Base-by-base conservation (phyloP, 2,329 filamentous ascomycete species). In the Nigrograna mackinnonii region DNA sequence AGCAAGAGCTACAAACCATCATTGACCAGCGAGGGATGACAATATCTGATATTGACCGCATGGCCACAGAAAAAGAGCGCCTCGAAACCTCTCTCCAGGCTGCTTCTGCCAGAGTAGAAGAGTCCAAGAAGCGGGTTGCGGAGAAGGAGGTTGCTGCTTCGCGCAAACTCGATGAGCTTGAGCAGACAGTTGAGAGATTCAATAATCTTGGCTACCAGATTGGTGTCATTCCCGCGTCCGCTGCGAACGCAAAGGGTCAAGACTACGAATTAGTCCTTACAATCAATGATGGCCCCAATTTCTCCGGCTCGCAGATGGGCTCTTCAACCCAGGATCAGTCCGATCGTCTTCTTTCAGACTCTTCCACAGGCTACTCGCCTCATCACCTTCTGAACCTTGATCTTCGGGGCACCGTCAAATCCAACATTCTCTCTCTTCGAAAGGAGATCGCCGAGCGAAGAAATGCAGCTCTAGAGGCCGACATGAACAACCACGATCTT, bases 11-110 rank as follows among this genome's bases (percentile, higher is more conserved):
- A 7, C 92, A 97, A 66, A 84, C 86, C 45, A 85, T 87, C 21
- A 91, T 99, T 20, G 94, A 97, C 68, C 85, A 87, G 55, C 90
- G 95, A 64, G 94, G 94, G 2, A 91, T 99, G 66, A 95, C 91
- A 60, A 95, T 96, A 72, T 88, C 94, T 72, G 94, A 99, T 79
- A 97, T 99, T 64, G 94, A 99, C 78, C 90, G 94, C 68, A 96
- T 99, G 92, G 96, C 91, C 56, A 86, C 89, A 24, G 94, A 99
- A 68, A 85, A 91, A 39, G 94, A 99, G 61, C 85, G 94, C 35
- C 79, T 99, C n/a, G 89, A 95, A 52, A 91, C 87, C 58, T 88
- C 86, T 31, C 86, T 96, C 33, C 90, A 96, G 57, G 81, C 85
- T 2, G 87, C 89, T 0, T 79, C 83, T 5, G 78, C 82, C 41